A percentile compares a stretch with the other conserved stretches of the same genome.
phyloP scores from a whole-genome alignment of 495 filamentous ascomycete genomes.

The Aspergillus sclerotioniger region DNA sequence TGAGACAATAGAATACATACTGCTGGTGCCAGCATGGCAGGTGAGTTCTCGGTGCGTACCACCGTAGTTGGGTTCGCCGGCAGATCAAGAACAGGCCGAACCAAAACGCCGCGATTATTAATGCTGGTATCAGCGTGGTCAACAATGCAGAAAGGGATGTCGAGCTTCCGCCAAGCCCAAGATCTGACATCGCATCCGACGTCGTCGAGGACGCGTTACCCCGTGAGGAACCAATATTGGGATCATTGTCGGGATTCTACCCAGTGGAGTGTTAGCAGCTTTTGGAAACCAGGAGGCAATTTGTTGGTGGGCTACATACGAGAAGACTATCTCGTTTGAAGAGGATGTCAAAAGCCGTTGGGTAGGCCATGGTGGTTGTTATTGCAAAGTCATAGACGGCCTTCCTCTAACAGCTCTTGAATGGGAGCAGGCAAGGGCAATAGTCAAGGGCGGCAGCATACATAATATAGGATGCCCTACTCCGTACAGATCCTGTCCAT shows the following conservation, averaged over 20 bases:
- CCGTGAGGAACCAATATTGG: constrained; percentile 44
- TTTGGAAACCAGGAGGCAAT: neutral
- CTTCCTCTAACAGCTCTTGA: constrained; percentile 2
- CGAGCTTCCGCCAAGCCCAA: constrained; percentile 29
- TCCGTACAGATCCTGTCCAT: constrained; percentile 14
- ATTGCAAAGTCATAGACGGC: constrained; percentile 2
- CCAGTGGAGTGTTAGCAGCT: constrained; percentile 2
- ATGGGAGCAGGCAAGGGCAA: neutral
- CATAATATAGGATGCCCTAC: constrained; percentile 1
- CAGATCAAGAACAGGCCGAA: constrained; percentile 71
- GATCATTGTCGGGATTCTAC: constrained; percentile 41
- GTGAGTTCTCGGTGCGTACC: constrained; percentile 82
- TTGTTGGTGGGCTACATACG: constrained; percentile 13
- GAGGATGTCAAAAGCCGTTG: constrained; percentile 12
- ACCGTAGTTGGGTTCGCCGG: constrained; percentile 66
- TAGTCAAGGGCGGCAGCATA: neutral
- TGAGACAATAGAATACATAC: constrained; percentile 37
- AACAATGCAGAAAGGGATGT: constrained; percentile 56
- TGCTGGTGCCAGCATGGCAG: constrained; percentile 65
- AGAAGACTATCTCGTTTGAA: constrained; percentile 16
- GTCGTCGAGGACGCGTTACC: constrained; percentile 41
- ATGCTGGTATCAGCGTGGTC: constrained; percentile 69
- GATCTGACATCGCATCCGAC: constrained; percentile 29
- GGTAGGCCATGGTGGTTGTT: constrained; percentile 13
- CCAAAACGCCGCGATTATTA: constrained; percentile 64